Conservation (phyloP, 805 yeast genomes). For the Candida incommunis region DNA sequence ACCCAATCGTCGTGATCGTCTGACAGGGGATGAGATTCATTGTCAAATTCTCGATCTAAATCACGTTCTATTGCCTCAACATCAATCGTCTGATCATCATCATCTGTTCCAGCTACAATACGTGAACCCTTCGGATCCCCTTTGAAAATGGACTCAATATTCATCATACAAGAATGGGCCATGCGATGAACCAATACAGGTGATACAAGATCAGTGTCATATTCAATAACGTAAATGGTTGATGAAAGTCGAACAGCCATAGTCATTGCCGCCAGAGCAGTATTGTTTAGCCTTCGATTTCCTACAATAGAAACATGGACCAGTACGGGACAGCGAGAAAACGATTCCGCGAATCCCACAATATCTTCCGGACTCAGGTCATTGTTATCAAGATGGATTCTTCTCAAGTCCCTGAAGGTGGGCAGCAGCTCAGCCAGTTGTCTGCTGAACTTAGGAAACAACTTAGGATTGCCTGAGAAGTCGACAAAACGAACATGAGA, state of each 20-base stretch:
- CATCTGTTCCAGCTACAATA: not conserved
- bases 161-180: constrained; percentile 69
- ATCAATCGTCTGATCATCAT: not conserved
- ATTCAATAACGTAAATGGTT: constrained; percentile 52
- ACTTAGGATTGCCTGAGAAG: constrained; percentile 49
- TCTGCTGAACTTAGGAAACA: constrained; percentile 50
- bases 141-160: constrained; percentile 28
- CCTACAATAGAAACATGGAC: constrained; percentile 60
- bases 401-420: constrained; percentile 42
- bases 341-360: constrained; percentile 45
- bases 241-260: constrained; percentile 54
- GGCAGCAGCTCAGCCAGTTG: constrained; percentile 55
- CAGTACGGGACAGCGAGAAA: constrained; percentile 53
- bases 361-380: constrained; percentile 42
- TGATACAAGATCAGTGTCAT: constrained; percentile 50
- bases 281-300: constrained; percentile 39
- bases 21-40: constrained; percentile 26
- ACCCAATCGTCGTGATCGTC: constrained; percentile 25
- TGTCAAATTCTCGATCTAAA: constrained; percentile 16
- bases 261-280: constrained; percentile 51
- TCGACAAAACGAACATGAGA: constrained; percentile 60
- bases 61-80: not conserved
- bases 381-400: constrained; percentile 64
- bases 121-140: not conserved
- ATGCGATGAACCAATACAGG: constrained; percentile 52